phyloP scores from a whole-genome alignment of 2,329 filamentous ascomycete genomes.

The Colletotrichum cuscutae region DNA sequence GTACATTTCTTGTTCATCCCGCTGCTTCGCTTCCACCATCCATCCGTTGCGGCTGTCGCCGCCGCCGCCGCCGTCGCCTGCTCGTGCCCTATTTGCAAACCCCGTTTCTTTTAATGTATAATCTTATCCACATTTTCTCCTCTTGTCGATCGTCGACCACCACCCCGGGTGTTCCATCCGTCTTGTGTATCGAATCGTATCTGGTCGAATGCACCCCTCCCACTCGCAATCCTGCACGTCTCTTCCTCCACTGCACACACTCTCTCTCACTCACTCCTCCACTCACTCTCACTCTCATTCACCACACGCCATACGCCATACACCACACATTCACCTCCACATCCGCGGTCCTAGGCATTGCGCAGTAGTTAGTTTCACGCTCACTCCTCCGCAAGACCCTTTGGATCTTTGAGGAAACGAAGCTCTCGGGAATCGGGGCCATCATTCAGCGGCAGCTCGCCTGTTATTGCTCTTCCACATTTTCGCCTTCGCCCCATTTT shows the following conservation, averaged over 20 bases:
- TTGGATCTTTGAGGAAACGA: background rate
- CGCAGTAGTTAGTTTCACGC: background rate
- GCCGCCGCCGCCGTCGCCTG: background rate
- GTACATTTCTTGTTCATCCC: background rate
- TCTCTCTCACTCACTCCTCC: background rate
- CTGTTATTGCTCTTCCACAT: background rate
- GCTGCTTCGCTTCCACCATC: background rate
- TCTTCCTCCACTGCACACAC: slow-evolving; percentile 1
- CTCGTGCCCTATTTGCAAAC: background rate
- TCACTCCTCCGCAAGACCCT: background rate
- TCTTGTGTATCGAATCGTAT: slow-evolving; percentile 29
- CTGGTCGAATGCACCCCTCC: slow-evolving; percentile 23
- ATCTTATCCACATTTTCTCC: slow-evolving; percentile 33
- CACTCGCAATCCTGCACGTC: slow-evolving; percentile 15
- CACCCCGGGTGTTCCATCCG: slow-evolving; percentile 25
- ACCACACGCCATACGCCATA: background rate
- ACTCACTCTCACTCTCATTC: background rate
- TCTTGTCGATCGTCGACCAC: slow-evolving; percentile 25
- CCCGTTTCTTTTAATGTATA: slow-evolving; percentile 12
- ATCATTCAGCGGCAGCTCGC: background rate
- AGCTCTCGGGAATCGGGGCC: background rate
- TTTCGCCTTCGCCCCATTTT: slow-evolving; percentile 9
- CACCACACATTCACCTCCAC: background rate
- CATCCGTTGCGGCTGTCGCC: background rate
- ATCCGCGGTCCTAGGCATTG: background rate